Percentiles rank a stretch among this genome's conserved stretches.
Conservation (phyloP, 176 grass and related monocot species). For the Lolium perenne region DNA sequence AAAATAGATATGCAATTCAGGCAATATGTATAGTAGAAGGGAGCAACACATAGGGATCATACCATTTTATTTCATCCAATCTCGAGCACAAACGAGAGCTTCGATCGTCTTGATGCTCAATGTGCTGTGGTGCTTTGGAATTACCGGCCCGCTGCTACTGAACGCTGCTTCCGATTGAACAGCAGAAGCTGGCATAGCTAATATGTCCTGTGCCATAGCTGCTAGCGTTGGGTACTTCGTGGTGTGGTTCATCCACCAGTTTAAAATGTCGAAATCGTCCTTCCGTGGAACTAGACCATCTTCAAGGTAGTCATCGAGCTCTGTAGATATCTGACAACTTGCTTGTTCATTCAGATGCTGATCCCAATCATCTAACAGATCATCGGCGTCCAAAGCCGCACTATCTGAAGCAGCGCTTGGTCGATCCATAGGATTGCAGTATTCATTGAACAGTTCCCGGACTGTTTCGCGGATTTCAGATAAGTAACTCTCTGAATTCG, state of each 20-base stretch:
- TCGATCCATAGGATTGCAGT: conserved; percentile 34
- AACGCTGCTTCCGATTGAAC: conserved; percentile 46
- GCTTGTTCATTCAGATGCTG: conserved; percentile 62
- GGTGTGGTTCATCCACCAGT: conserved; percentile 61
- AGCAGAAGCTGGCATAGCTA: conserved; percentile 55
- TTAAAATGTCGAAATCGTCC: conserved; percentile 60
- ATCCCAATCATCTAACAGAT: conserved; percentile 66
- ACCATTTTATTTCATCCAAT: conserved; percentile 56
- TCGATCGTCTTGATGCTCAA: conserved; percentile 63
- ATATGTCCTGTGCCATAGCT: conserved; percentile 45
- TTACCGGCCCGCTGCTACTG: conserved; percentile 48
- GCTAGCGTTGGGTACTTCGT: conserved; percentile 54
- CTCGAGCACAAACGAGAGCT: conserved; percentile 57
- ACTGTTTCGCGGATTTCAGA: conserved; percentile 41
- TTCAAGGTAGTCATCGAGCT: conserved; percentile 59
- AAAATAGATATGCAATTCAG: not conserved
- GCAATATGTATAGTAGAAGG: not conserved
- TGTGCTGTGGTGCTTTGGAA: conserved; percentile 52
- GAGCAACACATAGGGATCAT: not conserved
- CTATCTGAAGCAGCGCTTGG: conserved; percentile 6
- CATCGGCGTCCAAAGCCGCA: conserved; percentile 28
- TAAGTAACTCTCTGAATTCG: conserved; percentile 41
- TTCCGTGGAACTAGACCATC: conserved; percentile 60
- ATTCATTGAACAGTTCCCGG: conserved; percentile 56
- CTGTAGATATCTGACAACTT: conserved; percentile 41